Percentiles rank a stretch among this genome's conserved stretches.
Conservation (phyloP, 768 basidiomycete genomes). For the Albatrellus ellisii region DNA sequence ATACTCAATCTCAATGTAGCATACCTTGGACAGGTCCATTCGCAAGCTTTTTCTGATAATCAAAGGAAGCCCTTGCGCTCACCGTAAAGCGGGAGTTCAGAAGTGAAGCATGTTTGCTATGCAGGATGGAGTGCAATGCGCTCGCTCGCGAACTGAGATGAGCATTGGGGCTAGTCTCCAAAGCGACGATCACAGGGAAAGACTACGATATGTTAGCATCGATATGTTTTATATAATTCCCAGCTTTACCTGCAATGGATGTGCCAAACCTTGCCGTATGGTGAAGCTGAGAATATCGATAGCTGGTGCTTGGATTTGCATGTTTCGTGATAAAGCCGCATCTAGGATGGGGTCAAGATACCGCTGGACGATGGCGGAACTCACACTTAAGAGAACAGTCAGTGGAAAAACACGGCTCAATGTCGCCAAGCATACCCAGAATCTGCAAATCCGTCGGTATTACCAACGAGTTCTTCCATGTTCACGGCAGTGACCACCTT, state of each 20-base stretch:
- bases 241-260: slow-evolving; percentile 69
- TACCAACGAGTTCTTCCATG: slow-evolving; percentile 91
- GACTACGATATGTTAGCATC: slow-evolving; percentile 33
- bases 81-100: slow-evolving; percentile 76
- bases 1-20: slow-evolving; percentile 9
- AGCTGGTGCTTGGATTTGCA: slow-evolving; percentile 66
- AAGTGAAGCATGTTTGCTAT: slow-evolving; percentile 81
- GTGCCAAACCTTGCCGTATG: slow-evolving; percentile 88
- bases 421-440: slow-evolving; percentile 57
- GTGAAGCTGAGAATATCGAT: slow-evolving; percentile 89
- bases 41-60: slow-evolving; percentile 59
- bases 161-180: slow-evolving; percentile 70
- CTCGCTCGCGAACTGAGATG: slow-evolving; percentile 62
- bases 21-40: slow-evolving; percentile 40
- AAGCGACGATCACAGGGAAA: slow-evolving; percentile 81
- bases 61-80: slow-evolving; percentile 71
- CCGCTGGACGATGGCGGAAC: slow-evolving; percentile 88
- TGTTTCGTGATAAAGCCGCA: slow-evolving; percentile 60
- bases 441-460: slow-evolving; percentile 91
- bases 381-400: slow-evolving; percentile 59
- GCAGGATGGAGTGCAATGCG: slow-evolving; percentile 67
- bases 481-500: slow-evolving; percentile 40
- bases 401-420: background rate
- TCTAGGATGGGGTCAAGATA: slow-evolving; percentile 75
- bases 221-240: background rate